Conservation (phyloP, 257 asterid species). For the Verbascum thapsus region DNA sequence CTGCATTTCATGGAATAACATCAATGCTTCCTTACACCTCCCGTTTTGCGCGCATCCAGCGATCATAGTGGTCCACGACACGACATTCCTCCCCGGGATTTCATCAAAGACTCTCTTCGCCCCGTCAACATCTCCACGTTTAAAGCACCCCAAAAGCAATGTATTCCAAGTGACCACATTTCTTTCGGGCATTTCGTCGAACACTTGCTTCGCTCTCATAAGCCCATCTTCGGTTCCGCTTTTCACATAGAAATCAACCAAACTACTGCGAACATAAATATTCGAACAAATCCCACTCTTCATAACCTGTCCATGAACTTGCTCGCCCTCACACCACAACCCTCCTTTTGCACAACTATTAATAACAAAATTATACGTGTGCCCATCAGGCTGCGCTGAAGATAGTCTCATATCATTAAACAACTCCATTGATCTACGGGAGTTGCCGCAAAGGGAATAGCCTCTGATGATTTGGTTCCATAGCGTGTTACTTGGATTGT, state of each 20-base stretch:
- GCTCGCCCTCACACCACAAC: slow-evolving; percentile 55
- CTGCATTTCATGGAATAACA: slow-evolving; percentile 54
- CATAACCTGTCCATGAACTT: slow-evolving; percentile 67
- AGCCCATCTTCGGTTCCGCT: slow-evolving; percentile 43
- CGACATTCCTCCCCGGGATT: slow-evolving; percentile 67
- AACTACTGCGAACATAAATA: slow-evolving; percentile 62
- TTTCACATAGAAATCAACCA: slow-evolving; percentile 67
- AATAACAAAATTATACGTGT: slow-evolving; percentile 55
- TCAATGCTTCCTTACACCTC: slow-evolving; percentile 59
- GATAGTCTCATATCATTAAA: slow-evolving; percentile 49
- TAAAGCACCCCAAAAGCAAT: slow-evolving; percentile 59
- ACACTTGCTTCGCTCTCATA: slow-evolving; percentile 48
- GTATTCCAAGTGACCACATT: slow-evolving; percentile 80
- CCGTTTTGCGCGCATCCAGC: slow-evolving; percentile 64
- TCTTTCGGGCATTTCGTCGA: slow-evolving; percentile 64
- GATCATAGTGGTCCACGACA: slow-evolving; percentile 91
- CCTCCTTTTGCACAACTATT: slow-evolving; percentile 59
- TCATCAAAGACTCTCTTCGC: slow-evolving; percentile 48
- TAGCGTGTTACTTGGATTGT: slow-evolving; percentile 50
- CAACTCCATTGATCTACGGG: slow-evolving; percentile 40
- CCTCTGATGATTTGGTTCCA: slow-evolving; percentile 80
- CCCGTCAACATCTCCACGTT: slow-evolving; percentile 47
- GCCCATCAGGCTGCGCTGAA: slow-evolving; percentile 57
- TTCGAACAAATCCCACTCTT: slow-evolving; percentile 55
- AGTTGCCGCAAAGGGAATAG: slow-evolving; percentile 35